Percentiles rank a stretch among this genome's conserved stretches.
Conservation (phyloP, 2,329 filamentous ascomycete genomes). For the Rhynchosporium secalis region DNA sequence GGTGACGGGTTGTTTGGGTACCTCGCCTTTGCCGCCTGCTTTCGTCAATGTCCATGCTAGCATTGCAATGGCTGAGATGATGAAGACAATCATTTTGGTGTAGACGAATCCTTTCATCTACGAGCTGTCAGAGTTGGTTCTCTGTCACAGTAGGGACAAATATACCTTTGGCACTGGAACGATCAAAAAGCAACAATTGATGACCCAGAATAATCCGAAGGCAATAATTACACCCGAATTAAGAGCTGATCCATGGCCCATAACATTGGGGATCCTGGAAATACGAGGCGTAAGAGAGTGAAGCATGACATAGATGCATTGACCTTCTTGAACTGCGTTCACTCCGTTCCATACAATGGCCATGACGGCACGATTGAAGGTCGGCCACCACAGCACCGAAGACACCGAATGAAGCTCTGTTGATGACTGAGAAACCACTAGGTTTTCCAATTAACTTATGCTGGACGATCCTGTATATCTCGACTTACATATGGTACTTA, state of each 20-base stretch:
- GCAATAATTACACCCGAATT: conserved; percentile 46
- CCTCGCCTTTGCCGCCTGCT: conserved; percentile 39
- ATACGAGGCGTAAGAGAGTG: conserved; percentile 46
- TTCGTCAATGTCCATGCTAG: conserved; percentile 42
- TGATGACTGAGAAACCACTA: conserved; percentile 44
- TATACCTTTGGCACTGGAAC: conserved; percentile 42
- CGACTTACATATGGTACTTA: conserved; percentile 44
- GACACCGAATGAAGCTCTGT: conserved; percentile 46
- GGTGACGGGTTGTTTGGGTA: conserved; percentile 37
- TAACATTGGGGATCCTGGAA: conserved; percentile 43
- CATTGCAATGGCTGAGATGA: conserved; percentile 44
- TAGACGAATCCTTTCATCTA: conserved; percentile 41
- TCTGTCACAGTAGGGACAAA: conserved; percentile 18
- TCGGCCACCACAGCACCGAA: conserved; percentile 48
- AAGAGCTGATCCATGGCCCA: conserved; percentile 44
- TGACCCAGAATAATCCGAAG: conserved; percentile 45
- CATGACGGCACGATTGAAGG: conserved; percentile 47
- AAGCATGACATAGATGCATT: conserved; percentile 45
- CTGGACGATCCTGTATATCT: background rate
- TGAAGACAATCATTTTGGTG: conserved; percentile 43
- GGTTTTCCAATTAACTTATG: background rate
- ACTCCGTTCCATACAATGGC: conserved; percentile 49
- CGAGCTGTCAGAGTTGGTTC: conserved; percentile 25
- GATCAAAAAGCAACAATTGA: conserved; percentile 44
- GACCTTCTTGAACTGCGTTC: conserved; percentile 39